Evolutionary conservation across 2,329 filamentous ascomycete species (phyloP), one percentile per base, ranked within the genome.

Genomic region (Drechmeria coniospora): DNA sequence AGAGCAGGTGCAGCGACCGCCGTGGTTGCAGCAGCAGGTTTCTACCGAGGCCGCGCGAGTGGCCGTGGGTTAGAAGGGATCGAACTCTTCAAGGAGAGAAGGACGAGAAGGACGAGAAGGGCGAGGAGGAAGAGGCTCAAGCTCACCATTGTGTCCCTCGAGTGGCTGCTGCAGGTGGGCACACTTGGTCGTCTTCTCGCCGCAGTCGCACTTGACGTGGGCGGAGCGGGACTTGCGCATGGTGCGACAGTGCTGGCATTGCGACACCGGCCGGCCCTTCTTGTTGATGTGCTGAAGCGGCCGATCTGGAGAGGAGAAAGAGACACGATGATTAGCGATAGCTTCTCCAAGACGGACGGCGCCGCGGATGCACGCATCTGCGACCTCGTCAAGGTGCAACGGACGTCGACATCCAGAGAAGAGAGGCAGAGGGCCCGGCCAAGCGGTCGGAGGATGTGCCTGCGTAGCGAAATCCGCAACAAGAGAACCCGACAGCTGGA

Each of bases 151-250:
- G 50, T 72, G 68, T 37, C 68, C 68, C 27, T 71, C 65, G 29
- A 68, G 44, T 20, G 61, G 60, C 28, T 63, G 61, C 41, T 70
- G 63, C 45, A 74, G 41, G 49, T 76, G 68, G 33, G 65, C 56
- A 51, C 72, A 76, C 50, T 71, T 71, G 61, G 79, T 78, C 36
- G 75, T 74, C 67, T 92, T 94, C 57, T 92, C 82, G 51, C 83
- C 86, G 56, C 90, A 98, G 57, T 95, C 86, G 60, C 90, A 98
- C 57, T 90, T 92, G 49, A 90, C 73, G 57, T 95, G 90, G 39
- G 87, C 82, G 33, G 86, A 78, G 45, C 90, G 82, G 55, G 83
- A 87, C 68, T 95, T 95, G 61, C 90, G 86, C 66, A 92, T 79
- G 41, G 79, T 74, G 53, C 90, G 87, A 61, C 90, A 98, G 61